Evolutionary conservation across 2,329 filamentous ascomycete species (phyloP), one percentile per base, ranked within the genome.

Genomic region (Botryotinia globosa): DNA sequence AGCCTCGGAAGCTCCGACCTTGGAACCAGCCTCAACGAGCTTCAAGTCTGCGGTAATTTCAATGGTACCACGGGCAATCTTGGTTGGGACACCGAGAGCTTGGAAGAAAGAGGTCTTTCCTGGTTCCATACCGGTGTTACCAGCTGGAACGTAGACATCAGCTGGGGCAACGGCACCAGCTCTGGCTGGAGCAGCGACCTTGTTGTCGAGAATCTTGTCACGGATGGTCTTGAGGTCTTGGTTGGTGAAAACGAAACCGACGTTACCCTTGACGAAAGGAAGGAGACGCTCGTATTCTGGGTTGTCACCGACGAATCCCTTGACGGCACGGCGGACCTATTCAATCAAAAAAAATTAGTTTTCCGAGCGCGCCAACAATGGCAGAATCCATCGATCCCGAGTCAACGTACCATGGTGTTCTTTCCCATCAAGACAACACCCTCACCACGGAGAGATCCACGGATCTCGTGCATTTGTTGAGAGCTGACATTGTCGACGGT

Each of bases 41-140:
- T 98, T 98, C 81, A 99, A 89, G 84, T 99, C 96, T 81, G 91
- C 88, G 77, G 94, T 98, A 84, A 99, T 99, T 93, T 99, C 96
- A 87, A 99, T 99, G 87, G 96, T 99, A 97, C 96, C 97, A 97
- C 96, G 96, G 84, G 96, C 96, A 87, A 99, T 99, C 94, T 99
- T 99, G 90, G 96, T 99, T 84, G 96, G 96, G 84, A 99, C 94
- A 94, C 95, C 95, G 86, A 99, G 96, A 82, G 96, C 96, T 92
- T 99, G 96, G 94, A 99, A 99, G 94, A 99, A 99, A 84, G 96
- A 98, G 83, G 96, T 99, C 93, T 99, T 99, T 86, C 97, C 97
- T 84, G 96, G 97, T 87, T 99, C 96, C 96, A 99, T 99, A 88
- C 96, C 96, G 82, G 96, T 99, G 92, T 99, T 99, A 86, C 96